These are phyloP conservation scores for Penicillium subrubescens DNA, from an alignment of 495 filamentous ascomycete species.

Conservation along the genomic window DNA sequence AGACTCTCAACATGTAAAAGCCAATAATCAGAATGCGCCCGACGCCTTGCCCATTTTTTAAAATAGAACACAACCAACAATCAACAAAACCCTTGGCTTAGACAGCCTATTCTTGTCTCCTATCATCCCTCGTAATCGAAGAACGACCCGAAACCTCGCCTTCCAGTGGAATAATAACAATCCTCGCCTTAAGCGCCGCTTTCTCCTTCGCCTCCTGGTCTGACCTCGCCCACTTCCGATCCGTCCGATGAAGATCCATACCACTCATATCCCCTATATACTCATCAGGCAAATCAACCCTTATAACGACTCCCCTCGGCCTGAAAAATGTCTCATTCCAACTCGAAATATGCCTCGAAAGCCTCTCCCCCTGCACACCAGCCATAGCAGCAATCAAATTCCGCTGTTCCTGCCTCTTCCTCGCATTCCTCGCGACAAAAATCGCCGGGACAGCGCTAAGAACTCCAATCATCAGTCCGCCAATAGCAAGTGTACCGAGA, in stretches of 20 bases:
- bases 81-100: background rate
- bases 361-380: constrained; percentile 5
- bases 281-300: constrained; percentile 41
- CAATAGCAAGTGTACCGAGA: constrained; percentile 35
- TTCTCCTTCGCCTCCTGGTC: constrained; percentile 16
- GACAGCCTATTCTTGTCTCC: background rate
- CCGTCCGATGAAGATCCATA: constrained; percentile 27
- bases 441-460: constrained; percentile 37
- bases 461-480: constrained; percentile 37
- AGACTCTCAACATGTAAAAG: background rate
- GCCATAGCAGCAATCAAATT: constrained; percentile 32
- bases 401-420: constrained; percentile 27
- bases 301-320: constrained; percentile 36
- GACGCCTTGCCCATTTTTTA: background rate
- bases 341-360: constrained; percentile 28
- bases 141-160: background rate
- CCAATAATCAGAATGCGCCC: background rate
- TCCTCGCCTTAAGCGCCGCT: constrained; percentile 30
- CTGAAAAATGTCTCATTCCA: constrained; percentile 42
- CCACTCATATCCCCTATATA: constrained; percentile 25
- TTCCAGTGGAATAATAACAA: constrained; percentile 40
- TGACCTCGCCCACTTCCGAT: background rate
- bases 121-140: background rate
- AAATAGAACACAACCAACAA: background rate
- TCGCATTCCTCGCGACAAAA: constrained; percentile 21